Conservation (phyloP, 305 asterid genomes). For the Solanum chacoense region DNA sequence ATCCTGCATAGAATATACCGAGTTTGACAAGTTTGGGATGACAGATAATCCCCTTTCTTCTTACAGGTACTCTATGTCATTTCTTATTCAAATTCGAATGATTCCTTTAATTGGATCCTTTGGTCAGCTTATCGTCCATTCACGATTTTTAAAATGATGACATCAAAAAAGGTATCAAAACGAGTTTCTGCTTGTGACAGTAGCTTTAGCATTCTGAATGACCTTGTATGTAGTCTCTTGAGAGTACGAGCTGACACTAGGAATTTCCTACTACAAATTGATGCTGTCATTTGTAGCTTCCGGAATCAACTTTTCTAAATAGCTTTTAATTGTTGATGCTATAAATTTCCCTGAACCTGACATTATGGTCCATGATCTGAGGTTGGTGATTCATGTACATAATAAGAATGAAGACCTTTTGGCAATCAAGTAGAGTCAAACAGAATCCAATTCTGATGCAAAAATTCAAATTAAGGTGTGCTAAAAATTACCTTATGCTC, state of each 20-base stretch:
- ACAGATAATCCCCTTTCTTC: constrained; percentile 37
- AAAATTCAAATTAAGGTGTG: not conserved
- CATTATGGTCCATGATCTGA: not conserved
- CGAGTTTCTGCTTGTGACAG: not conserved
- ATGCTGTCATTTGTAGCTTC: not conserved
- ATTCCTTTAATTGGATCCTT: not conserved
- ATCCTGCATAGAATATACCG: constrained; percentile 93
- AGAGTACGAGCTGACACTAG: not conserved
- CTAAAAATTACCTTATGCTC: not conserved
- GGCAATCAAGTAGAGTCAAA: not conserved
- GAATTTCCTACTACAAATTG: not conserved
- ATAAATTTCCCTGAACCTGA: not conserved
- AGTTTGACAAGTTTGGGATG: constrained; percentile 87
- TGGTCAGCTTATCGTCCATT: constrained; percentile 1
- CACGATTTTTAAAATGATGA: not conserved
- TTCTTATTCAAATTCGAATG: constrained; percentile 4
- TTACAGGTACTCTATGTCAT: constrained; percentile 34
- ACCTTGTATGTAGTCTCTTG: not conserved
- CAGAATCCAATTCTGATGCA: not conserved
- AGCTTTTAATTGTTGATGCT: not conserved
- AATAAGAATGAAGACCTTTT: not conserved
- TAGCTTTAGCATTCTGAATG: not conserved
- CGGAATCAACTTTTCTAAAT: not conserved
- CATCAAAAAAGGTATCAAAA: not conserved
- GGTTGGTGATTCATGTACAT: not conserved